phyloP scores from a whole-genome alignment of 2,329 filamentous ascomycete species.

The Fusarium albidum region DNA sequence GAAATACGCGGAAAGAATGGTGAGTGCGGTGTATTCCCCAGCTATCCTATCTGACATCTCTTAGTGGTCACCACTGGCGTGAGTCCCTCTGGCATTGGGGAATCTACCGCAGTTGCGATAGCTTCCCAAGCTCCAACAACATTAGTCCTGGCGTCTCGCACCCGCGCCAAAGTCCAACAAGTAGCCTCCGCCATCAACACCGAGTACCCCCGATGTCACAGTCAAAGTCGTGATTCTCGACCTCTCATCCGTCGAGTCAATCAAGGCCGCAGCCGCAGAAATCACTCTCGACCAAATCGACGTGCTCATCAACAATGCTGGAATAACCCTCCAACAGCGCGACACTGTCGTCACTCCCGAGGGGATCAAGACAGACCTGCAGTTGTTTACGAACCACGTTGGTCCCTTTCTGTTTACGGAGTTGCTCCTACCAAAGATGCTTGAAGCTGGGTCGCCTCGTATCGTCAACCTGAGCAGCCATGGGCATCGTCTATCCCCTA shows the following conservation, averaged over 20 bases:
- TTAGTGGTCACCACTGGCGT: conserved; percentile 19
- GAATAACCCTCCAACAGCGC: conserved; percentile 11
- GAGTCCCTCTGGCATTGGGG: conserved; percentile 13
- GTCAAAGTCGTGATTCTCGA: conserved; percentile 5
- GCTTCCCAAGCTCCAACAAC: conserved; percentile 11
- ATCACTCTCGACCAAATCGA: conserved; percentile 10
- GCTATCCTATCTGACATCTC: background rate
- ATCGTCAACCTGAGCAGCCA: conserved; percentile 56
- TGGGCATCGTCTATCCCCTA: conserved; percentile 51
- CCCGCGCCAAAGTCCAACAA: conserved; percentile 1
- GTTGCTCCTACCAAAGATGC: conserved; percentile 44
- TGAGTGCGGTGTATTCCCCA: background rate
- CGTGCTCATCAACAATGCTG: conserved; percentile 26
- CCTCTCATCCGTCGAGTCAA: conserved; percentile 13
- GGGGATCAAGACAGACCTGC: conserved; percentile 9
- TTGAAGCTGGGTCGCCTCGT: conserved; percentile 37
- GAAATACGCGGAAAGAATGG: conserved; percentile 13
- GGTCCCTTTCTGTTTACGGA: conserved; percentile 52
- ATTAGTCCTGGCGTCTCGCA: conserved; percentile 14
- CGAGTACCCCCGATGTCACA: background rate
- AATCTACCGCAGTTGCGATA: conserved; percentile 10
- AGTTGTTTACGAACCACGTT: conserved; percentile 48
- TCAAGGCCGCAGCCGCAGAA: conserved; percentile 1
- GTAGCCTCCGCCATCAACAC: conserved; percentile 6
- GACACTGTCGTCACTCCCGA: conserved; percentile 3